A percentile compares a stretch with the other conserved stretches of the same genome.
Evolutionary conservation across 108 stramenopile species (phyloP).

Genomic region (Thalassiosira profunda): DNA sequence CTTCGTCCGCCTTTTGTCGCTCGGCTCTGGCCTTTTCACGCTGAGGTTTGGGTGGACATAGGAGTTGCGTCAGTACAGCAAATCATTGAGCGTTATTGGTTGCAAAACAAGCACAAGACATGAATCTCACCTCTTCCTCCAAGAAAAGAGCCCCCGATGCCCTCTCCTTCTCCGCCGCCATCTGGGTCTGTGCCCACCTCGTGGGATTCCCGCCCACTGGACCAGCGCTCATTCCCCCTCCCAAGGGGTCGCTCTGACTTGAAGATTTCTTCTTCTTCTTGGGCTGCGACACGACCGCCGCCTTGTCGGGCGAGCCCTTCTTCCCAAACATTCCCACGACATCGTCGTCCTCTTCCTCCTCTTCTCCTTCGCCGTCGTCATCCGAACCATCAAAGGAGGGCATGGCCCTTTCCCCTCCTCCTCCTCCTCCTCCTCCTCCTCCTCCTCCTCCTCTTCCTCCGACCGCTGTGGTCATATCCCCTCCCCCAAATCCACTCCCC

Average conservation of each 20-base stretch:
- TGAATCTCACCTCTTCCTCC: constrained; percentile 47
- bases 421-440: constrained; percentile 6
- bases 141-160: constrained; percentile 37
- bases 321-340: constrained; percentile 46
- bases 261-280: no score
- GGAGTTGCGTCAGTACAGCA: not conserved
- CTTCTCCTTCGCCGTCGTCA: constrained; percentile 43
- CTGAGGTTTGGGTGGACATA: constrained; percentile 11
- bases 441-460: constrained; percentile 15
- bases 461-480: constrained; percentile 15
- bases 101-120: not conserved
- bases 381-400: constrained; percentile 1
- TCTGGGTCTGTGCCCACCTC: constrained; percentile 44
- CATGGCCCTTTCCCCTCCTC: not conserved
- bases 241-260: no score
- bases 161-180: constrained; percentile 42
- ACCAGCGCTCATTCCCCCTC: not conserved
- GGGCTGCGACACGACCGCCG: no score
- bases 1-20: constrained; percentile 69
- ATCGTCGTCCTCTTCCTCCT: constrained; percentile 39
- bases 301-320: no score
- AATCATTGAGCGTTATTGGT: not conserved
- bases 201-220: constrained; percentile 17
- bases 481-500: not conserved
- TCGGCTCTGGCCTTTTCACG: constrained; percentile 62